Evolutionary conservation across 371 early-diverging fungal genomes (phyloP).

Genomic region (Mycotypha africana): DNA sequence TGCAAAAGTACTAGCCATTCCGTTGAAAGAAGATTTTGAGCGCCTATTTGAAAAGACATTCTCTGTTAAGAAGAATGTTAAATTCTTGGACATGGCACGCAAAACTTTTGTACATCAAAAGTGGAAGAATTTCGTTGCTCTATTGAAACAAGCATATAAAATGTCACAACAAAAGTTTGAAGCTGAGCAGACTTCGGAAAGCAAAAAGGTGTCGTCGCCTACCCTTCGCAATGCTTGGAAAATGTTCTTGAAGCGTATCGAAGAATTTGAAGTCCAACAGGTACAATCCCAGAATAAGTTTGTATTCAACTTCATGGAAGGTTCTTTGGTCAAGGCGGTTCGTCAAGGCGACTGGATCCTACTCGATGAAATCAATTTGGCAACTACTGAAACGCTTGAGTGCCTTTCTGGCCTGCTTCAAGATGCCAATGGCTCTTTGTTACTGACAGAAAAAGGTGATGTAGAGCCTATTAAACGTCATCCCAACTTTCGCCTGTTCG

Average conservation of each 20-base stretch:
- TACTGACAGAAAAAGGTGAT: constrained; percentile 92
- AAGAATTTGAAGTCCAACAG: constrained; percentile 66
- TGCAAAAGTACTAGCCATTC: constrained; percentile 71
- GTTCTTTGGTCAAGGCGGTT: constrained; percentile 89
- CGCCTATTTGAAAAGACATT: constrained; percentile 82
- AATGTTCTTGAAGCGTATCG: constrained; percentile 49
- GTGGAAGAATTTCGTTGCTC: constrained; percentile 74
- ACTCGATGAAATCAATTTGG: constrained; percentile 99
- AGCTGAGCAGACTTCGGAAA: constrained; percentile 30
- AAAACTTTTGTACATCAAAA: constrained; percentile 66
- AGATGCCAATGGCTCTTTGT: constrained; percentile 69
- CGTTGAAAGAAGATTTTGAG: constrained; percentile 83
- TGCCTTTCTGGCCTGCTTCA: constrained; percentile 90
- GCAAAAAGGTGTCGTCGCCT: constrained; percentile 35
- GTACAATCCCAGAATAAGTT: constrained; percentile 74
- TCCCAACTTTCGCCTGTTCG: constrained; percentile 95
- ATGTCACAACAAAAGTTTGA: constrained; percentile 70
- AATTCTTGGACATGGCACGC: constrained; percentile 78
- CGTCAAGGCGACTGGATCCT: constrained; percentile 95
- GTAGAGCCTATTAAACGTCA: constrained; percentile 84
- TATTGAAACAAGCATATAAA: constrained; percentile 66
- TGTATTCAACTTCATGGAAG: constrained; percentile 94
- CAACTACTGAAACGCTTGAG: constrained; percentile 92
- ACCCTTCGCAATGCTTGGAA: constrained; percentile 56
- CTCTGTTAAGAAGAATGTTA: constrained; percentile 78